Base-by-base conservation (phyloP, 441 rosid species). In the Theobroma grandiflorum region DNA sequence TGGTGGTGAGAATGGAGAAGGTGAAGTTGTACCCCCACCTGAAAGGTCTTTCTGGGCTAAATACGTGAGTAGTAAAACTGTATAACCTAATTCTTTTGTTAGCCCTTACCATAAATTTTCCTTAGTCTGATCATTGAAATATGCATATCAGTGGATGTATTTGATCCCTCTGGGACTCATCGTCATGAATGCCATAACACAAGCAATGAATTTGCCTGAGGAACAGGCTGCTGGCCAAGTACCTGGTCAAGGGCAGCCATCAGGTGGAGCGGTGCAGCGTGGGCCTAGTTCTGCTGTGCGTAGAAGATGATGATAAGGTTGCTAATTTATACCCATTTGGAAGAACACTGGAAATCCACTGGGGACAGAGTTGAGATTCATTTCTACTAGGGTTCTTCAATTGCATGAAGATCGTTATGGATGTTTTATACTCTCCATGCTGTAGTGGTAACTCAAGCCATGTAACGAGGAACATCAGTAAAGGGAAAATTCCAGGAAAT, bases 21-120 rank as follows among this genome's bases (percentile, higher is more conserved):
- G 88, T 79, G 98, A 91, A 87, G 80, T 84, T 58, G 82, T 88
- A 76, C 81, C 73, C 66, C 96, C 96, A 62, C 97, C 96, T 52
- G 99, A 95, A 87, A 93, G 88, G 82, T 90, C 98, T 52, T 91
- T 93, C 80, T 96, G 97, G 98, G 98, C 98, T 64, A 95, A 96
- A 96, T 96, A 96, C 81, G 99, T 95, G 78, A 89, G 98, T 91
- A 68, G 61, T 59, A 35, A 9, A n/a, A 75, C 1, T 22, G 12
- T 53, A 31, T n/a, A 20, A 9, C 57, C 16, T 16, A 35, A 42
- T 12, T 45, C 8, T 31, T 73, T 42, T 12, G 49, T 61, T 2
- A 18, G 22, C 73, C 16, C 72, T 79, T 11, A 33, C 43, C 33
- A 20, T 47, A 3, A 79, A 71, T 33, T 15, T 58, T 53, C 6